A percentile compares a stretch with the other conserved stretches of the same genome.
Conservation (phyloP, 768 basidiomycete genomes). For the Obba rivulosa region DNA sequence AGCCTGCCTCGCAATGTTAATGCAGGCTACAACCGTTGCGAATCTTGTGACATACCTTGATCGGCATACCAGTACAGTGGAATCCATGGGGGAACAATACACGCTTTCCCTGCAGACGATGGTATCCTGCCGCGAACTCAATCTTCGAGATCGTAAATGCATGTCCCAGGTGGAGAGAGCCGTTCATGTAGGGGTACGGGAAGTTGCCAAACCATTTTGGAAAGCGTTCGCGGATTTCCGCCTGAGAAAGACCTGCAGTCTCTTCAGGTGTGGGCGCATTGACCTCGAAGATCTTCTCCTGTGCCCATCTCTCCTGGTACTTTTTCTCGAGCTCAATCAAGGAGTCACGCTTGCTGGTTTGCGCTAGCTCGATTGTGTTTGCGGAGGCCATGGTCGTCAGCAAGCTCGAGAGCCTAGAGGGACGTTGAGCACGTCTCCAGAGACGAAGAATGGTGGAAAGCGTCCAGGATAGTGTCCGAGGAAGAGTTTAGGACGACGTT, state of each 20-base stretch:
- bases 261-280: constrained; percentile 71
- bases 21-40: background rate
- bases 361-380: constrained; percentile 20
- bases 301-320: constrained; percentile 80
- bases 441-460: constrained; percentile 17
- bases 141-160: constrained; percentile 98
- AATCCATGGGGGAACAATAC: constrained; percentile 97
- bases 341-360: constrained; percentile 94
- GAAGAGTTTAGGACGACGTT: too few species aligned
- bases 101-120: constrained; percentile 91
- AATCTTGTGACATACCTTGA: constrained; percentile 67
- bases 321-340: constrained; percentile 77
- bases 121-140: constrained; percentile 93
- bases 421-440: constrained; percentile 15
- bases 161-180: constrained; percentile 93
- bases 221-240: constrained; percentile 65
- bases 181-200: constrained; percentile 98
- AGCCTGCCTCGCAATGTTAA: constrained; percentile 44
- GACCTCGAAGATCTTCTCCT: constrained; percentile 77
- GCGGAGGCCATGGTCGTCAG: constrained; percentile 16
- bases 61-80: constrained; percentile 98
- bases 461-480: too few species aligned
- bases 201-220: constrained; percentile 99
- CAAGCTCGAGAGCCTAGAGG: constrained; percentile 12
- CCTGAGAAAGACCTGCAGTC: constrained; percentile 53